Evolutionary conservation across 306 rosid genomes (phyloP), one percentile per base, ranked within the genome.

Genomic region (Sicyos baderoa): DNA sequence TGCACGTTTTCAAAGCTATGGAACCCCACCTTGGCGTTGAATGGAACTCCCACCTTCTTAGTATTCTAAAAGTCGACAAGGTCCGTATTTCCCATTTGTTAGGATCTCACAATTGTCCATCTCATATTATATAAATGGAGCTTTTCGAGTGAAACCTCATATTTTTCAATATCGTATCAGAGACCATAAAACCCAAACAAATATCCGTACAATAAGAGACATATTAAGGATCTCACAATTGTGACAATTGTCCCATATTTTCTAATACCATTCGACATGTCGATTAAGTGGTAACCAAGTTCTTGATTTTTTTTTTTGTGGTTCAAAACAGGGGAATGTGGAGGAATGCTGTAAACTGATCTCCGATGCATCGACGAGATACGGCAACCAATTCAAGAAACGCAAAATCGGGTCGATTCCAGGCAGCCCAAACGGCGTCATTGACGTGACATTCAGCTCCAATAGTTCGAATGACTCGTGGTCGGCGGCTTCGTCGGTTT

Each of bases 381-480:
- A 63, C 53, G 77, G 72, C 57, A 67, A 68, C 70, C 74, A 70
- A 70, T 70, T 84, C 66, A 76, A 74, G 17, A 94, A 90, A 74
- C 89, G 97, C 8, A 90, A 87, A 79, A 79, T 85, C 57, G 83
- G 86, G 18, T 80, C 76, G 3, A 37, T 80, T 21, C 96, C 99
- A 0, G 76, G 87, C 17, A 90, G 99, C 49, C 99, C 99, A 69
- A 88, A 76, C 72, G 95, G 97, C 17, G 96, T 94, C 2, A 81
- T 88, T 45, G 97, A 90, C 40, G 79, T 81, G 76, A 81, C 89
- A 6, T 89, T 90, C 74, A 90, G 95, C 83, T 85, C 83, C 3
- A 91, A 88, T 48, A 77, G 87, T 79, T 90, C 97, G 6, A 86
- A 88, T 74, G 97, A 93, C 15, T 88, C 97, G 7, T 90, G 97